Evolutionary conservation across 2,329 filamentous ascomycete genomes (phyloP).

Genomic region (Ascosphaera pollenicola): DNA sequence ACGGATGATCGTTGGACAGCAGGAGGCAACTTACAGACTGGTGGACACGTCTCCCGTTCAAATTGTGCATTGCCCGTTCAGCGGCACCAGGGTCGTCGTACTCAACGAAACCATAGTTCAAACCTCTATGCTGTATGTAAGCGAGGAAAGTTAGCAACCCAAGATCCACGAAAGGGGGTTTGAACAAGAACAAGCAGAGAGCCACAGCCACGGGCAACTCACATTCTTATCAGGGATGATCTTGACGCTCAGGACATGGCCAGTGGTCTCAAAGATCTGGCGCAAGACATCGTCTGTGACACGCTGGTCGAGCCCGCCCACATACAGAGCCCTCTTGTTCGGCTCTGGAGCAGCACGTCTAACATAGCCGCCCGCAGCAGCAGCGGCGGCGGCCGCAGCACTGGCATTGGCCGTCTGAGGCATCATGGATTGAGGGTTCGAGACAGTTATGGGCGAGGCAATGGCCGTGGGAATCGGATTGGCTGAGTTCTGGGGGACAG

Average conservation of each 20-base stretch:
- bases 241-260: constrained; percentile 96
- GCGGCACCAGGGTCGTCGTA: constrained; percentile 95
- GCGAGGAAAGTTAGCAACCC: constrained; percentile 5
- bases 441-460: constrained; percentile 44
- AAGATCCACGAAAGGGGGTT: neutral
- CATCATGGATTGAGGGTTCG: too few species aligned
- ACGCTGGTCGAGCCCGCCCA: constrained; percentile 81
- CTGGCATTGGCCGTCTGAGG: too few species aligned
- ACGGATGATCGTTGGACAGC: neutral
- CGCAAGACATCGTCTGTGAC: constrained; percentile 92
- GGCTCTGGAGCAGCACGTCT: constrained; percentile 89
- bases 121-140: constrained; percentile 59
- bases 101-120: constrained; percentile 98
- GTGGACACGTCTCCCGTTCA: constrained; percentile 89
- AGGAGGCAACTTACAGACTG: constrained; percentile 48
- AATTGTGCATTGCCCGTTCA: constrained; percentile 88
- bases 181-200: constrained; percentile 2
- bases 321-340: constrained; percentile 93
- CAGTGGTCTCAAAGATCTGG: constrained; percentile 97
- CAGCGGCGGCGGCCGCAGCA: constrained; percentile 10
- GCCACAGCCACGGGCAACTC: constrained; percentile 24
- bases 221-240: constrained; percentile 99
- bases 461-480: constrained; percentile 89
- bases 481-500: constrained; percentile 73
- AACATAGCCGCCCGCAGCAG: constrained; percentile 56